These are phyloP conservation scores for Fusarium solani-melongenae DNA, from an alignment of 2,329 filamentous ascomycete genomes.

Conservation along the genomic window DNA sequence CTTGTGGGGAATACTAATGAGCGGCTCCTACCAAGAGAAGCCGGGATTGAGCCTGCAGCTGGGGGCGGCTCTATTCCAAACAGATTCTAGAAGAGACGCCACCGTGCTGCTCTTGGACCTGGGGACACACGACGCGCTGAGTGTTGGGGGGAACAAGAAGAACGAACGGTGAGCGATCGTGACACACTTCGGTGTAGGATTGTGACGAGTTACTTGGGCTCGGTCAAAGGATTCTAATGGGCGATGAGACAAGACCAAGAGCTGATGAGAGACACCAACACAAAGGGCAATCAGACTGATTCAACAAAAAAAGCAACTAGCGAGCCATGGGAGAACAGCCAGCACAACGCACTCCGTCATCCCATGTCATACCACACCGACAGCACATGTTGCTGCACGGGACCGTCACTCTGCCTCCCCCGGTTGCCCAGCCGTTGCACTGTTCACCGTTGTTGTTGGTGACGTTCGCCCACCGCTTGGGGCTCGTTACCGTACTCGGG, in stretches of 20 bases:
- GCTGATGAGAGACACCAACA: conserved; percentile 21
- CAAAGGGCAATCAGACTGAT: conserved; percentile 10
- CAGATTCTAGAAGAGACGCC: conserved; percentile 44
- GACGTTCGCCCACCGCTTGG: conserved; percentile 37
- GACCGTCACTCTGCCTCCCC: conserved; percentile 32
- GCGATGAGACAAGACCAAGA: conserved; percentile 30
- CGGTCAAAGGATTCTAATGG: conserved; percentile 30
- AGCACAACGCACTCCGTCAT: conserved; percentile 34
- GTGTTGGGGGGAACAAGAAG: conserved; percentile 14
- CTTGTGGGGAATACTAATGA: conserved; percentile 40
- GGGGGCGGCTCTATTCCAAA: conserved; percentile 40
- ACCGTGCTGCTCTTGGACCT: conserved; percentile 22
- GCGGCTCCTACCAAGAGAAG: conserved; percentile 19
- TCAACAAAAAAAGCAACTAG: conserved; percentile 32
- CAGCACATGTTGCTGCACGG: conserved; percentile 33
- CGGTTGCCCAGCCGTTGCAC: conserved; percentile 34
- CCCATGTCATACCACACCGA: conserved; percentile 42
- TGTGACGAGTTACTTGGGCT: conserved; percentile 33
- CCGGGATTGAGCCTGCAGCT: conserved; percentile 33
- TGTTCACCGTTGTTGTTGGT: conserved; percentile 29
- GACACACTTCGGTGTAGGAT: conserved; percentile 33
- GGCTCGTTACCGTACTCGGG: conserved; percentile 3
- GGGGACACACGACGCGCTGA: neutral
- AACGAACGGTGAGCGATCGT: conserved; percentile 36
- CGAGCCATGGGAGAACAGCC: conserved; percentile 6